phyloP scores from a whole-genome alignment of 225 moss, liverwort and hornwort species.

The Ulota crispa region DNA sequence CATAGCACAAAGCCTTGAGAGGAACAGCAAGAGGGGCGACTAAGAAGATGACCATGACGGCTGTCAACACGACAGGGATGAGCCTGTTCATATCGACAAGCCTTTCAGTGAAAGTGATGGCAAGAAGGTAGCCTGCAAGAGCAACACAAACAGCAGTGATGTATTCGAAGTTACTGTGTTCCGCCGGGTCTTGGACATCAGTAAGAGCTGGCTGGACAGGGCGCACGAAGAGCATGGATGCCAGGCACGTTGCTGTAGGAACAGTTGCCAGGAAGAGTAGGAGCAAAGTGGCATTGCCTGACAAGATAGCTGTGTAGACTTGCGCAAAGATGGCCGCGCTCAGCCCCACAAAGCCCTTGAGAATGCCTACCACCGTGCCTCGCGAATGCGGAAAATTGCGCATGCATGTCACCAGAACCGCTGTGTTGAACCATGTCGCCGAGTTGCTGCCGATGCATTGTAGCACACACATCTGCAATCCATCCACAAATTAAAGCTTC shows the following conservation, averaged over 20 bases:
- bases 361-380: constrained; percentile 78
- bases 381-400: constrained; percentile 81
- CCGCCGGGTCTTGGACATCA: constrained; percentile 34
- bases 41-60: constrained; percentile 62
- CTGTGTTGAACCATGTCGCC: constrained; percentile 82
- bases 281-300: constrained; percentile 39
- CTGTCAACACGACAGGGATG: constrained; percentile 42
- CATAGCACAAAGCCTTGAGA: constrained; percentile 35
- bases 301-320: constrained; percentile 53
- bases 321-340: constrained; percentile 84
- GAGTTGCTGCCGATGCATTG: constrained; percentile 68
- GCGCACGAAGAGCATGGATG: constrained; percentile 75
- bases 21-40: constrained; percentile 68
- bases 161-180: constrained; percentile 62
- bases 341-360: constrained; percentile 88
- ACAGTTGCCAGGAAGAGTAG: constrained; percentile 69
- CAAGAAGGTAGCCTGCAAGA: constrained; percentile 66
- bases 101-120: constrained; percentile 45
- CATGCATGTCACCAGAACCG: constrained; percentile 80
- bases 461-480: constrained; percentile 24
- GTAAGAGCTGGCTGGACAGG: constrained; percentile 36
- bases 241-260: constrained; percentile 53
- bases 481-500: not conserved
- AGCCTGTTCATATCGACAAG: constrained; percentile 33
- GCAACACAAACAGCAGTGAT: constrained; percentile 67